Evolutionary conservation across 148 eudicot species (phyloP), one percentile per base, ranked within the genome.

Genomic region (Heliosperma pusillum): DNA sequence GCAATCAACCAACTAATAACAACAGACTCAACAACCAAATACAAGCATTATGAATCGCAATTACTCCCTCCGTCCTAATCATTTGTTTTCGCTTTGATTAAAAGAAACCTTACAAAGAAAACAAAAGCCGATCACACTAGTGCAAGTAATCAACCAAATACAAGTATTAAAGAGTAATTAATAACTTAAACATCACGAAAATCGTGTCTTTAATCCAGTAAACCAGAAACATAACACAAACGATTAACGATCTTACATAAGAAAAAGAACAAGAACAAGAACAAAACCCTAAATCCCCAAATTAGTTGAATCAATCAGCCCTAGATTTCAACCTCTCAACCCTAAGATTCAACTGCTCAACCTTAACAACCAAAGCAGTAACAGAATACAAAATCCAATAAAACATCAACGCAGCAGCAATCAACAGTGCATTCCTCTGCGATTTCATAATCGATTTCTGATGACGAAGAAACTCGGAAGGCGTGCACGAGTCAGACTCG

Each of bases 361-460:
- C 69, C 74, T 76, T 81, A 17, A 82, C 89, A 61, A 87, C 82
- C 69, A 93, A 80, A 0, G 86, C 78, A 24, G 97, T 91, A 8
- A 93, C 91, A 20, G 93, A 84, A 73, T 83, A 92, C 42, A 92
- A 78, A 21, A 92, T 79, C 97, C 93, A 92, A 82, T 89, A 92
- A 74, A 91, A 88, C 29, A 89, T 50, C 17, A 93, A 83, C 0
- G 98, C 98, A 15, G 89, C 80, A 22, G 86, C 93, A 74, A 91
- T 91, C 15, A 91, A 80, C 4, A 91, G 82, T 5, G 89, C 90
- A 76, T 93, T 93, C 26, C 98, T 82, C 85, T 93, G 96, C 59
- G 85, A 80, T 78, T 93, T 91, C 86, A 88, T 87, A 69, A 90
- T 80, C 0, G 93, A 87, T 27, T 93, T 93, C 96, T 93, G 92